phyloP scores from a whole-genome alignment of 441 rosid species.

The Dalechampia spathulata region DNA sequence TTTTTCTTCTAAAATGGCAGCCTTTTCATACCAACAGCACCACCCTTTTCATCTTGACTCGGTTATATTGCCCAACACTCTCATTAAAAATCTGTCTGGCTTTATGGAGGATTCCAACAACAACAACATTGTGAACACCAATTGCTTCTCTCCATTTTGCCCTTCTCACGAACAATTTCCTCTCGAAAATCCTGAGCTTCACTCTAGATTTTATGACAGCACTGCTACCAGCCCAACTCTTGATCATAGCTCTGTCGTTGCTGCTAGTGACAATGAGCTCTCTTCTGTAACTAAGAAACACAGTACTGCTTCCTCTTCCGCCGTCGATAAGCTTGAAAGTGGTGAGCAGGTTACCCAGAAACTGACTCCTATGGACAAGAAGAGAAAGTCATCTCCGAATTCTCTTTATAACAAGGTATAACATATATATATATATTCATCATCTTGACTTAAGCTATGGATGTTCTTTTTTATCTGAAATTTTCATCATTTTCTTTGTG shows the following conservation, averaged over 20 bases:
- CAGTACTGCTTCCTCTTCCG: too few species aligned
- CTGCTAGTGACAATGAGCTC: constrained; percentile 20
- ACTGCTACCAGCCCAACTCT: constrained; percentile 1
- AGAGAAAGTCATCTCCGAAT: too few species aligned
- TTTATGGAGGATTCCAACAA: constrained; percentile 28
- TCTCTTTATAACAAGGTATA: too few species aligned
- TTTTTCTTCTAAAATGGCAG: constrained; percentile 31
- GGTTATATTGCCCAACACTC: constrained; percentile 19
- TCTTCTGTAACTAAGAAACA: constrained; percentile 34
- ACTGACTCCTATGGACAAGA: constrained; percentile 18
- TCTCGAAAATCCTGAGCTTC: constrained; percentile 1
- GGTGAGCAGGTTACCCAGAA: constrained; percentile 41
- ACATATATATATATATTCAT: too few species aligned
- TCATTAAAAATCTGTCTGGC: constrained; percentile 16
- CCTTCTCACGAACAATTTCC: constrained; percentile 8
- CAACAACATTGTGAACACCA: background rate
- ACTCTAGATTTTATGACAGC: background rate
- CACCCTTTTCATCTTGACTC: constrained; percentile 33
- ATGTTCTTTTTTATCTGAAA: too few species aligned
- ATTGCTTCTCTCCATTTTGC: constrained; percentile 22
- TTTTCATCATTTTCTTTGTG: too few species aligned
- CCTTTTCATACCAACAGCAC: constrained; percentile 32
- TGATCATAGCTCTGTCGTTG: constrained; percentile 23
- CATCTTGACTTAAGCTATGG: too few species aligned
- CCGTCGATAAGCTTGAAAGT: constrained; percentile 32